Percentiles rank a stretch among this genome's conserved stretches.
phyloP scores from a whole-genome alignment of 306 rosid genomes.

The Mimosa bimucronata region DNA sequence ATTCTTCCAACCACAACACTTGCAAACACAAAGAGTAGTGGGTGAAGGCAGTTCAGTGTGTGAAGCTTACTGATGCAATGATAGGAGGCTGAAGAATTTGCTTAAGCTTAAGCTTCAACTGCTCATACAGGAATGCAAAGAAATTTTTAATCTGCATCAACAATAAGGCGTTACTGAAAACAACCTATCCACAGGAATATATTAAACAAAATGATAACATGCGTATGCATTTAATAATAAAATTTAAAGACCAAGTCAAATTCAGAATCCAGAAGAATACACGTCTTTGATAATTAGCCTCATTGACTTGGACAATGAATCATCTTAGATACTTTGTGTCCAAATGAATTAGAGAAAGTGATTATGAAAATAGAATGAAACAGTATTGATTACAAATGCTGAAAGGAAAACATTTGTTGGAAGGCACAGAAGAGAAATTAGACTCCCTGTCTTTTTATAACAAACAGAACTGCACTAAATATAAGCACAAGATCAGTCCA shows the following conservation, averaged over 20 bases:
- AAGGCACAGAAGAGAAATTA: background rate
- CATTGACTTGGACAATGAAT: background rate
- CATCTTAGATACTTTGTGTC: slow-evolving; percentile 9
- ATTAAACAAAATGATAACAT: slow-evolving; percentile 1
- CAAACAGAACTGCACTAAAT: background rate
- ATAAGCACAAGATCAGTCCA: background rate
- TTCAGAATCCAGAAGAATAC: slow-evolving; percentile 23
- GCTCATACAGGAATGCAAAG: slow-evolving; percentile 54
- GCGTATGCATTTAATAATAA: slow-evolving; percentile 13
- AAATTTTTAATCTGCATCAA: slow-evolving; percentile 63
- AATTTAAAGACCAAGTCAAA: slow-evolving; percentile 16
- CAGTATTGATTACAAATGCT: background rate
- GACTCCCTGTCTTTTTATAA: too few species aligned
- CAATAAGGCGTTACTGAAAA: slow-evolving; percentile 29
- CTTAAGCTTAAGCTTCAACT: slow-evolving; percentile 90
- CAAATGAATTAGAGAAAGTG: background rate
- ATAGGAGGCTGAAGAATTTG: slow-evolving; percentile 96
- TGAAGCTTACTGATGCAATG: slow-evolving; percentile 86
- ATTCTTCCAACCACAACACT: slow-evolving; percentile 12
- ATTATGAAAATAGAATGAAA: slow-evolving; percentile 18
- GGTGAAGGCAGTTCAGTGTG: slow-evolving; percentile 3
- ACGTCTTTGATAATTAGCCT: slow-evolving; percentile 3
- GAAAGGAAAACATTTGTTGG: background rate
- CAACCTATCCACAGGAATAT: slow-evolving; percentile 1
- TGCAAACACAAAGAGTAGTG: slow-evolving; percentile 4